Percentiles rank a stretch among this genome's conserved stretches.
phyloP scores from a whole-genome alignment of 2,329 filamentous ascomycete species.

The Bipolaris bicolor region DNA sequence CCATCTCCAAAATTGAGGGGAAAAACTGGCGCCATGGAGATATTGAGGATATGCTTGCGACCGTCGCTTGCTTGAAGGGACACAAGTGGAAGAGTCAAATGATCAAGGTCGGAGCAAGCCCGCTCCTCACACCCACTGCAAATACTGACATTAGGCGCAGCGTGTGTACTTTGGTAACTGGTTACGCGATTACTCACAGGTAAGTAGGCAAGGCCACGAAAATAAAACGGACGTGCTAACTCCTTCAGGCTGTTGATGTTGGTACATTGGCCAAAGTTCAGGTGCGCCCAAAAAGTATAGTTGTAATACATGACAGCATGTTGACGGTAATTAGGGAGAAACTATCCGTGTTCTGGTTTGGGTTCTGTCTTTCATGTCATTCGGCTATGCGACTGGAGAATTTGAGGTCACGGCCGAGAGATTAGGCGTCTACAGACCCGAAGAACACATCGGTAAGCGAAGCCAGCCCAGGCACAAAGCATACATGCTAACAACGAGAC shows the following conservation, averaged over 20 bases:
- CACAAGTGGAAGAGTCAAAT: conserved; percentile 54
- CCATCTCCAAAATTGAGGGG: conserved; percentile 51
- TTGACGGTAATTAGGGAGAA: conserved; percentile 48
- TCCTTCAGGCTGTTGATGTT: conserved; percentile 59
- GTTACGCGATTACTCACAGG: conserved; percentile 61
- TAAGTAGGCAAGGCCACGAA: conserved; percentile 37
- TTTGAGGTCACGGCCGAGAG: conserved; percentile 63
- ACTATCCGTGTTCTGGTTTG: conserved; percentile 62
- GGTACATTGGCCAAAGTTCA: conserved; percentile 60
- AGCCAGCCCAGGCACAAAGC: background rate
- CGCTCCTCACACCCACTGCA: background rate
- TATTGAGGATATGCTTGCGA: conserved; percentile 59
- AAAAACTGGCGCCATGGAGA: conserved; percentile 61
- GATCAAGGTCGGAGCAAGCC: conserved; percentile 47
- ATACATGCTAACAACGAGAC: conserved; percentile 3
- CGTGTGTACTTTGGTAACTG: conserved; percentile 55
- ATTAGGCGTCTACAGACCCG: conserved; percentile 56
- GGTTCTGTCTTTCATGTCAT: conserved; percentile 62
- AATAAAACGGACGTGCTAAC: conserved; percentile 47
- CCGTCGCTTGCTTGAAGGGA: conserved; percentile 53
- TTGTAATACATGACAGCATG: conserved; percentile 8
- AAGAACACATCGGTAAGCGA: conserved; percentile 54
- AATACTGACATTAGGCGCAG: conserved; percentile 30
- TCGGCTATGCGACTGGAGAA: conserved; percentile 63
- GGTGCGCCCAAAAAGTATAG: conserved; percentile 22